Percentiles rank a stretch among this genome's conserved stretches.
Evolutionary conservation across 2,329 filamentous ascomycete genomes (phyloP).

Genomic region (Penicillium freii): DNA sequence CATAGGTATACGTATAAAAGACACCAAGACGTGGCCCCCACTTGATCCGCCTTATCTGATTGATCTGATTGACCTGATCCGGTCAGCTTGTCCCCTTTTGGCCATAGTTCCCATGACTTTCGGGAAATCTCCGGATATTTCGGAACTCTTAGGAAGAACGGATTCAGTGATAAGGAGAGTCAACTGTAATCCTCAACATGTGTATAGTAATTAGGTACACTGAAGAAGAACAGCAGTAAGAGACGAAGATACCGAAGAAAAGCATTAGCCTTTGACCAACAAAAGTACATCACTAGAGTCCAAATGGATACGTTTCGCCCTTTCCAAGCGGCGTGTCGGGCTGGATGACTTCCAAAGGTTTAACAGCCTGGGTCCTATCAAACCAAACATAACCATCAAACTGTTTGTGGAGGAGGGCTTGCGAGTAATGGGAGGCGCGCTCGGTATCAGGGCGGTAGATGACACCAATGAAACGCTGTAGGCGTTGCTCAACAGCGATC

Average conservation of each 20-base stretch:
- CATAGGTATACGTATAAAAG: no score
- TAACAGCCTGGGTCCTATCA: constrained; percentile 47
- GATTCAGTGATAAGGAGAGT: neutral
- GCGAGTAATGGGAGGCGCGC: constrained; percentile 50
- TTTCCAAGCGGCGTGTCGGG: constrained; percentile 43
- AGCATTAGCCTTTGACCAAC: neutral
- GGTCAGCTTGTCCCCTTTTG: neutral
- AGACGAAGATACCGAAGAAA: neutral
- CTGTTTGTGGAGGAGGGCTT: constrained; percentile 48
- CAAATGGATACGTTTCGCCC: constrained; percentile 55
- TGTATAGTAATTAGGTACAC: neutral
- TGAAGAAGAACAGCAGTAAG: neutral
- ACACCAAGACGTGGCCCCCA: neutral
- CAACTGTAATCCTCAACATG: neutral
- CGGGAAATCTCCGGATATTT: neutral
- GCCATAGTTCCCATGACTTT: neutral
- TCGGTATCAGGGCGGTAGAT: constrained; percentile 54
- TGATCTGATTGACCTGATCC: neutral
- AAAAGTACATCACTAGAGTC: constrained; percentile 33
- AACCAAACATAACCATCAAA: constrained; percentile 54
- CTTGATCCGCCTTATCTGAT: neutral
- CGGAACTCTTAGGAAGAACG: neutral
- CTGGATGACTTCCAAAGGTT: constrained; percentile 48
- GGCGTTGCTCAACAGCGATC: constrained; percentile 37
- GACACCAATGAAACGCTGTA: constrained; percentile 56